phyloP scores from a whole-genome alignment of 352 stramenopile genomes.

The Globisporangium splendens region DNA sequence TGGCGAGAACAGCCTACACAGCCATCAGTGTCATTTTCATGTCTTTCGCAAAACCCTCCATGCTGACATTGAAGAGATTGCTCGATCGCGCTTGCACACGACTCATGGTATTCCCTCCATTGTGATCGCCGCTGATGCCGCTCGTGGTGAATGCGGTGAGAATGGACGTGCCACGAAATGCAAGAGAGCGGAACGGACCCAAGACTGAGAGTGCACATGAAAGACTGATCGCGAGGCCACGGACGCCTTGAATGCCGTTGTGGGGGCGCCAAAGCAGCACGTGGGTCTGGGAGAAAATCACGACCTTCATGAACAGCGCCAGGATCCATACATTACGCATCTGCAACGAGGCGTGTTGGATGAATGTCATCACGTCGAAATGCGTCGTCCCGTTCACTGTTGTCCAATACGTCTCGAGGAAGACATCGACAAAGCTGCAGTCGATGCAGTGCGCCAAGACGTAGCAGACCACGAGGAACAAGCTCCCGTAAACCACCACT shows the following conservation, averaged over 20 bases:
- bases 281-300: constrained; percentile 14
- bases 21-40: constrained; percentile 19
- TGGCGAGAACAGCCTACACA: constrained; percentile 5
- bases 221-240: constrained; percentile 32
- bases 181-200: constrained; percentile 21
- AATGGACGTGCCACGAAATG: constrained; percentile 15
- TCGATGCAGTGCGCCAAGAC: constrained; percentile 35
- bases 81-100: constrained; percentile 1
- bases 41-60: constrained; percentile 14
- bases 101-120: not conserved
- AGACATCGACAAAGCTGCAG: constrained; percentile 32
- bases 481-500: constrained; percentile 46
- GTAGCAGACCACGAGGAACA: constrained; percentile 36
- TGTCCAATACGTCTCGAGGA: constrained; percentile 34
- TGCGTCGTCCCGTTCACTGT: constrained; percentile 14
- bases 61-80: constrained; percentile 16
- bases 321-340: constrained; percentile 48
- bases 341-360: constrained; percentile 27
- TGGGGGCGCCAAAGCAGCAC: constrained; percentile 15
- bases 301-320: constrained; percentile 25
- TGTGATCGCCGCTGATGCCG: not conserved
- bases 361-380: constrained; percentile 26
- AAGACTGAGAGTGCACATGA: constrained; percentile 32
- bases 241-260: constrained; percentile 26
- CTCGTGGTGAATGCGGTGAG: constrained; percentile 7